These are phyloP conservation scores for Aspergillus wentii DNA, from an alignment of 495 filamentous ascomycete genomes.

Conservation along the genomic window DNA sequence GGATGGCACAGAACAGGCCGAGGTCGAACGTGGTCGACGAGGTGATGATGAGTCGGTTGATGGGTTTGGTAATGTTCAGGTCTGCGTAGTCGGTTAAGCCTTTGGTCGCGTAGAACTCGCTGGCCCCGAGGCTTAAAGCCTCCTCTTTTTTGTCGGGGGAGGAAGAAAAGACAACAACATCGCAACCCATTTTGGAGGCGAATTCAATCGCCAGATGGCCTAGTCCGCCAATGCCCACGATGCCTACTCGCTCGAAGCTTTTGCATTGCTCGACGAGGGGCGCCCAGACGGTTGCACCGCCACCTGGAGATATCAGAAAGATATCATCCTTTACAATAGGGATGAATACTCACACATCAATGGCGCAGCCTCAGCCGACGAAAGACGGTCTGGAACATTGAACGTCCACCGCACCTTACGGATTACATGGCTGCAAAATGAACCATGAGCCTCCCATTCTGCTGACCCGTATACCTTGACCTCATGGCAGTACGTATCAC, in stretches of 20 bases:
- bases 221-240: constrained; percentile 69
- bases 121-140: constrained; percentile 40
- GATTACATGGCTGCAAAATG: neutral
- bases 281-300: constrained; percentile 61
- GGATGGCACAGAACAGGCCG: too few relatives aligned
- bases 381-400: constrained; percentile 57
- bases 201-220: constrained; percentile 54
- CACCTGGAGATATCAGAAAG: too few relatives aligned
- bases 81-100: too few relatives aligned
- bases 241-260: constrained; percentile 66
- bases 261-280: constrained; percentile 60
- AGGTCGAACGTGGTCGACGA: too few relatives aligned
- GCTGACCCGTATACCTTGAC: constrained; percentile 20
- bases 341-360: constrained; percentile 80
- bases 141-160: constrained; percentile 57
- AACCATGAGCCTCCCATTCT: constrained; percentile 31
- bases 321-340: too few relatives aligned
- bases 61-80: too few relatives aligned
- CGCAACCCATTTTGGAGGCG: constrained; percentile 54
- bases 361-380: constrained; percentile 52
- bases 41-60: too few relatives aligned
- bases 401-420: constrained; percentile 50
- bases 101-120: constrained; percentile 43
- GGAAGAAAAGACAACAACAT: constrained; percentile 65
- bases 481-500: constrained; percentile 53